These are phyloP conservation scores for Sclerotinia glacialis DNA, from an alignment of 2,329 filamentous ascomycete genomes.

Conservation along the genomic window DNA sequence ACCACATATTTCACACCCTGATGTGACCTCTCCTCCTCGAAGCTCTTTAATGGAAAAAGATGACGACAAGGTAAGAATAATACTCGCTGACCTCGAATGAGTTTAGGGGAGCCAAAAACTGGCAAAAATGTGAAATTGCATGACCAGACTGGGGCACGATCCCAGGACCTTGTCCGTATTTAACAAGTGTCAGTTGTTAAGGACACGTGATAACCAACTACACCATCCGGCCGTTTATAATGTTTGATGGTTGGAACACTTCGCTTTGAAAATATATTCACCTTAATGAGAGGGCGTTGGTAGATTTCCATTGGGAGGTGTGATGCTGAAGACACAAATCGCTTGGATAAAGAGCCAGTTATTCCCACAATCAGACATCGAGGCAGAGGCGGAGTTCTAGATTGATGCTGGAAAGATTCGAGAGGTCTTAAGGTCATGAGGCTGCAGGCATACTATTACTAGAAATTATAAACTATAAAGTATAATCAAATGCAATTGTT, in stretches of 20 bases:
- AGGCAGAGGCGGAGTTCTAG: background rate
- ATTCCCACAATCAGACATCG: background rate
- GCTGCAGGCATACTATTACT: background rate
- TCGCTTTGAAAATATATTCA: background rate
- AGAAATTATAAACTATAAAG: background rate
- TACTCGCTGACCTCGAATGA: no score
- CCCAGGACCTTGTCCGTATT: slow-evolving; percentile 19
- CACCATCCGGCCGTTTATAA: slow-evolving; percentile 14
- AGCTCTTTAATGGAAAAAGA: background rate
- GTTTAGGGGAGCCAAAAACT: background rate
- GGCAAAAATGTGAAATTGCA: background rate
- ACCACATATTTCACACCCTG: background rate
- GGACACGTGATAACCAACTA: slow-evolving; percentile 23
- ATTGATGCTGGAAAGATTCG: background rate
- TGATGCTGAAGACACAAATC: background rate
- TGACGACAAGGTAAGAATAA: no score
- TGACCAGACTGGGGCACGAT: slow-evolving; percentile 20
- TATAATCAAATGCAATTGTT: background rate
- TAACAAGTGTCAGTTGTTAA: background rate
- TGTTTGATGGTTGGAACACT: background rate
- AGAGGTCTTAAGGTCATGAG: background rate
- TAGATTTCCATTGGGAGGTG: background rate
- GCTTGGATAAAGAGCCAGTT: no score
- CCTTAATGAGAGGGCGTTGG: fast-evolving
- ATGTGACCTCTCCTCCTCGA: background rate